Evolutionary conservation across 306 rosid genomes (phyloP), one percentile per base, ranked within the genome.

Genomic region (Dalbergia cultrata): DNA sequence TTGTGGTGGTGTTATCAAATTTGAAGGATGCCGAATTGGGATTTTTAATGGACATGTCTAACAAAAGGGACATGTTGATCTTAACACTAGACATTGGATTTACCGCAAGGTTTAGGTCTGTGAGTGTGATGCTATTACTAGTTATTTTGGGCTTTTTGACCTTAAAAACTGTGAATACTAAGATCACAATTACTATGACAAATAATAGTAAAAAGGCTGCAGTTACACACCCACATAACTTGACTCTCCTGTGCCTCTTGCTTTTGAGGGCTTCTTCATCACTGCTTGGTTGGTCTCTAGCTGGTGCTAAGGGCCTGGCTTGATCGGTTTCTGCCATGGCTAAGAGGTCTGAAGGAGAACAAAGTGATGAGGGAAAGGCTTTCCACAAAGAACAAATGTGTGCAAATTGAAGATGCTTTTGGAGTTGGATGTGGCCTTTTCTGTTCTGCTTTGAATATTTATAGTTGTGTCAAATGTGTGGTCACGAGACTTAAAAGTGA

Each of bases 21-120:
- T 52, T 85, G 56, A 92, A 90, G 9, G 90, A 81, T 11, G 86
- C 90, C 9, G 68, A 71, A 80, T 92, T 92, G 5, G 92, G 89
- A 43, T 86, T 92, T 56, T 89, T 85, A 9, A 92, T 85, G 0
- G 93, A 87, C 74, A 90, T 88, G 43, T 85, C 84, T 0, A 89
- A 83, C 0, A 74, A 64, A 2, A 87, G 31, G n/a, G 93, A 67
- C 73, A 92, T 78, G 84, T 90, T 92, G 13, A 82, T 21, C 4
- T 87, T 88, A 8, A 86, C 83, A 61, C 83, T 82, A 7, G 88
- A 84, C 17, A 7, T 5, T 13, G 74, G 61, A 74, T 37, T 72
- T 57, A 87, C 37, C 17, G 8, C 50, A 22, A 86, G 31, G 78
- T 86, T 79, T 1, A 92, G 83, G 31, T 69, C 60, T 4, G 85